Percentiles rank a stretch among this genome's conserved stretches.
Conservation (phyloP, 129 eudicot species). For the Smallanthus sonchifolius region DNA sequence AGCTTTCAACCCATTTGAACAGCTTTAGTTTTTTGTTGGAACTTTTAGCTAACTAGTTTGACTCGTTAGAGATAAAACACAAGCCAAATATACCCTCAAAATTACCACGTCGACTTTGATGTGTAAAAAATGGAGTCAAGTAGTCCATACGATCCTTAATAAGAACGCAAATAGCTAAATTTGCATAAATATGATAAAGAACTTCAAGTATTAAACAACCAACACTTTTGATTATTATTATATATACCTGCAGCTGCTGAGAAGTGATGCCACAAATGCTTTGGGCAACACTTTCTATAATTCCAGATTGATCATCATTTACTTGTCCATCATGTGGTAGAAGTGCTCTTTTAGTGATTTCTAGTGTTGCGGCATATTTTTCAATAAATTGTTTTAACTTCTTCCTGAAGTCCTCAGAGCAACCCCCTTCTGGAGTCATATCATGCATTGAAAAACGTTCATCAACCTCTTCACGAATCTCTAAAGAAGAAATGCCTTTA, state of each 20-base stretch:
- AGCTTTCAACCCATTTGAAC: neutral
- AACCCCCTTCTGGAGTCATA: constrained; percentile 59
- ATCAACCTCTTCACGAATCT: constrained; percentile 38
- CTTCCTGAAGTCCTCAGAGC: constrained; percentile 46
- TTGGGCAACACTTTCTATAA: constrained; percentile 50
- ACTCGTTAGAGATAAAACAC: neutral
- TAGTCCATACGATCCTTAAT: neutral
- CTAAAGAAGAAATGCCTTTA: constrained; percentile 47
- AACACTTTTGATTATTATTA: neutral
- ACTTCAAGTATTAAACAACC: neutral
- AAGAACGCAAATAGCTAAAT: neutral
- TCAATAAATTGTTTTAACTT: constrained; percentile 39
- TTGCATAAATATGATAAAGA: neutral
- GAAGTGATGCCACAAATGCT: constrained; percentile 61
- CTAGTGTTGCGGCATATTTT: constrained; percentile 30
- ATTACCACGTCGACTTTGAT: neutral
- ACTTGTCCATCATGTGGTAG: constrained; percentile 35
- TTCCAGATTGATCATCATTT: constrained; percentile 19
- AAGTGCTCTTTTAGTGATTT: constrained; percentile 31
- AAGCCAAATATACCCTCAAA: neutral
- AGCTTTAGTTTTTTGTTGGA: neutral
- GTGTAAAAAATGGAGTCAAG: neutral
- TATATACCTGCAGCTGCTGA: constrained; percentile 67
- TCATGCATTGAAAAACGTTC: constrained; percentile 51
- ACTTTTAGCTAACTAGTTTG: neutral